Conservation (phyloP, 805 yeast genomes). For the Candida yuanshanica region DNA sequence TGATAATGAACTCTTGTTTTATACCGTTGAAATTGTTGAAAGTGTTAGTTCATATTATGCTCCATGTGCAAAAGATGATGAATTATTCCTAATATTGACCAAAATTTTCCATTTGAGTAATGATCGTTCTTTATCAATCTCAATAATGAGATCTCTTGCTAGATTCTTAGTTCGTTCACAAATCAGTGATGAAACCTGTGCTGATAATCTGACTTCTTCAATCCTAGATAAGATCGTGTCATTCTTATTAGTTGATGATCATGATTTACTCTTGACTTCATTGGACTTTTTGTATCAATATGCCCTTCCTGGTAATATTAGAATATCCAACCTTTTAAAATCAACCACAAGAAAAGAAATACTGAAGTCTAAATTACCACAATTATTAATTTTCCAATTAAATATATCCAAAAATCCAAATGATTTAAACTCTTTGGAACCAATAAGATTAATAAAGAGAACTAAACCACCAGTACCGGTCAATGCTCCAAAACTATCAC, state of each 20-base stretch:
- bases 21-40: slow-evolving; percentile 76
- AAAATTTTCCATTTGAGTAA: slow-evolving; percentile 42
- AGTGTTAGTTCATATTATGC: slow-evolving; percentile 77
- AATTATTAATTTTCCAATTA: slow-evolving; percentile 48
- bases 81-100: slow-evolving; percentile 53
- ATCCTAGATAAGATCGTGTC: slow-evolving; percentile 52
- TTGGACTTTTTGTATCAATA: slow-evolving; percentile 82
- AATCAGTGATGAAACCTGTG: slow-evolving; percentile 41
- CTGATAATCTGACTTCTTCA: slow-evolving; percentile 39
- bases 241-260: slow-evolving; percentile 56
- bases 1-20: slow-evolving; percentile 55
- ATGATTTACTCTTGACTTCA: slow-evolving; percentile 64
- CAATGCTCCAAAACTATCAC: slow-evolving; percentile 55
- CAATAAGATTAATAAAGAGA: slow-evolving; percentile 43
- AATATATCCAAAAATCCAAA: slow-evolving; percentile 29
- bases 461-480: slow-evolving; percentile 61
- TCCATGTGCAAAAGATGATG: slow-evolving; percentile 67
- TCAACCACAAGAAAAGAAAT: slow-evolving; percentile 44
- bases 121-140: slow-evolving; percentile 66
- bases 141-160: slow-evolving; percentile 70
- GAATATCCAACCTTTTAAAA: slow-evolving; percentile 47
- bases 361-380: slow-evolving; percentile 56
- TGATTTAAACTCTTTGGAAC: slow-evolving; percentile 19
- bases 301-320: slow-evolving; percentile 53
- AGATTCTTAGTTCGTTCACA: slow-evolving; percentile 66